Evolutionary conservation across 169 alveolate species (phyloP).

Genomic region (Neospora caninum): DNA sequence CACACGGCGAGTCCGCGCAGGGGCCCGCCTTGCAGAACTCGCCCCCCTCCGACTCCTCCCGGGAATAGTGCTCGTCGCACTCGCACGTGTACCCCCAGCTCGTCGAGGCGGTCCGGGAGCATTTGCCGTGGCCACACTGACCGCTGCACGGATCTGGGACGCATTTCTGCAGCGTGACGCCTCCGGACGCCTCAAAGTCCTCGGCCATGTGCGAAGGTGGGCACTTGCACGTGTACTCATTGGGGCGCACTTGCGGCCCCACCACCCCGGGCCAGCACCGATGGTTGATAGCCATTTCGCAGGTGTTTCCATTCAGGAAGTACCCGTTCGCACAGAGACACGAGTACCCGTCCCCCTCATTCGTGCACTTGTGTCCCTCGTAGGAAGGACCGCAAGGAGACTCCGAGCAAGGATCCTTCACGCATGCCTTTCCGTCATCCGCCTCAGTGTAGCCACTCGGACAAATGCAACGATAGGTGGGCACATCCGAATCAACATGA

Average conservation of each 20-base stretch:
- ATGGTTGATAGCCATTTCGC: background rate
- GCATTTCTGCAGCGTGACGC: background rate
- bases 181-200: background rate
- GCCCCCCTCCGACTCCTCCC: background rate
- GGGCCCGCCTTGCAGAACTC: background rate
- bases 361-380: background rate
- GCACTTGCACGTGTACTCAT: background rate
- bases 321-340: background rate
- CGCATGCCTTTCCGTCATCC: background rate
- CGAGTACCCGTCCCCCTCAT: background rate
- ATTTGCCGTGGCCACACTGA: background rate
- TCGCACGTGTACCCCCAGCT: constrained; percentile 11
- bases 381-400: background rate
- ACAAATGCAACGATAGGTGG: background rate
- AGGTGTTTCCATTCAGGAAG: background rate
- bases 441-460: background rate
- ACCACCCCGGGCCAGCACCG: background rate
- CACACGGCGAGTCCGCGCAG: background rate
- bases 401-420: background rate
- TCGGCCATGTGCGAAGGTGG: background rate
- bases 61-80: background rate
- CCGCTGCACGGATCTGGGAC: background rate
- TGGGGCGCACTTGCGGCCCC: background rate
- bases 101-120: background rate
- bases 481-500: too few species aligned